phyloP scores from a whole-genome alignment of 257 asterid genomes.

The Przewalskia tangutica region DNA sequence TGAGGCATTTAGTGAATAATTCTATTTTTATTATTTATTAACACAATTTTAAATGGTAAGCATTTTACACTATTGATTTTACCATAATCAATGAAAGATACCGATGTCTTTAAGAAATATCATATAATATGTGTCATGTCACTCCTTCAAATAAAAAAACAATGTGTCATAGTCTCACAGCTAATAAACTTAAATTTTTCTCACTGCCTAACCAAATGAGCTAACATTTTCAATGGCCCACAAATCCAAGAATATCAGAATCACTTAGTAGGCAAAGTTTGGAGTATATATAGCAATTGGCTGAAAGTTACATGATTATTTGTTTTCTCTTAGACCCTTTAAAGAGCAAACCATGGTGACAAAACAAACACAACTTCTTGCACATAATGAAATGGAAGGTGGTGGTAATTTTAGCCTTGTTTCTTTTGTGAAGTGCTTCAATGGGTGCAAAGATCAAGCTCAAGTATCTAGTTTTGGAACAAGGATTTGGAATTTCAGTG shows the following conservation, averaged over 20 bases:
- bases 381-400: slow-evolving; percentile 19
- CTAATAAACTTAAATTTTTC: background rate
- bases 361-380: background rate
- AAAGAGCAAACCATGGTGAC: background rate
- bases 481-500: slow-evolving; percentile 67
- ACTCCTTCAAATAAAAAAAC: background rate
- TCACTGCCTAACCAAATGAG: background rate
- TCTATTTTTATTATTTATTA: background rate
- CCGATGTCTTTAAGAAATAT: background rate
- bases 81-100: background rate
- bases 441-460: slow-evolving; percentile 52
- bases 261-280: background rate
- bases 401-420: slow-evolving; percentile 23
- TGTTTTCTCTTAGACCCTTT: background rate
- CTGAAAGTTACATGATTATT: background rate
- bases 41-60: background rate
- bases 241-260: slow-evolving; percentile 7
- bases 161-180: background rate
- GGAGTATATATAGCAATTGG: slow-evolving; percentile 3
- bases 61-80: background rate
- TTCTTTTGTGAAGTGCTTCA: slow-evolving; percentile 51
- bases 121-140: background rate
- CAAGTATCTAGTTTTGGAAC: slow-evolving; percentile 60
- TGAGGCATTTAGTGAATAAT: no score
- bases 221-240: slow-evolving; percentile 3